Conservation (phyloP, 768 basidiomycete genomes). For the Chiua virens region DNA sequence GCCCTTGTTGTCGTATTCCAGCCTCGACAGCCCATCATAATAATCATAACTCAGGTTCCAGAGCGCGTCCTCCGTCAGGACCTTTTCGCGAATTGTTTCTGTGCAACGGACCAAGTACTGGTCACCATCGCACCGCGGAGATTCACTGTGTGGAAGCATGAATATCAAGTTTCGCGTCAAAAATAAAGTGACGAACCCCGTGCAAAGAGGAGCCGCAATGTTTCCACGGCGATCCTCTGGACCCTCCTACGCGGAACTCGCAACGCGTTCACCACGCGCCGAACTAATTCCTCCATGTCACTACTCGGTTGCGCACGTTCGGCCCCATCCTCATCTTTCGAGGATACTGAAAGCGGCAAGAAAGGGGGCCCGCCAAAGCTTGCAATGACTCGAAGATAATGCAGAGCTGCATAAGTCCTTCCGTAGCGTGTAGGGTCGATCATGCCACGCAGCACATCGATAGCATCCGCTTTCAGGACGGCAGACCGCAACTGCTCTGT, state of each 20-base stretch:
- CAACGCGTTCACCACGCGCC: slow-evolving; percentile 15
- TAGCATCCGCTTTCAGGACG: slow-evolving; percentile 12
- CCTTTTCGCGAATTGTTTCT: slow-evolving; percentile 18
- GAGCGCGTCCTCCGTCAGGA: slow-evolving; percentile 12
- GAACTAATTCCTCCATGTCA: slow-evolving; percentile 10
- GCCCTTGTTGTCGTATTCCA: slow-evolving; percentile 13
- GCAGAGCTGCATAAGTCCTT: slow-evolving; percentile 16
- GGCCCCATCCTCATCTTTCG: too few relatives aligned
- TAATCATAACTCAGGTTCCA: slow-evolving; percentile 21
- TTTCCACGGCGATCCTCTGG: slow-evolving; percentile 16
- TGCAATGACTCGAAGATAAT: slow-evolving; percentile 23
- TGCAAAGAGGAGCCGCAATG: slow-evolving; percentile 12
- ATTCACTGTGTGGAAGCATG: slow-evolving; percentile 1
- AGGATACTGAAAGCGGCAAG: too few relatives aligned
- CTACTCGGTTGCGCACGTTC: neutral
- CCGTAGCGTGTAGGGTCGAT: slow-evolving; percentile 6
- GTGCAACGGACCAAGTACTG: neutral
- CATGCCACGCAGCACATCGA: slow-evolving; percentile 17
- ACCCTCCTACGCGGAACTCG: slow-evolving; percentile 14
- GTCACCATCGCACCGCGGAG: slow-evolving; percentile 10
- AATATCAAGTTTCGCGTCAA: neutral
- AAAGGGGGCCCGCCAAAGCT: neutral
- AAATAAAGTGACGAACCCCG: slow-evolving; percentile 3
- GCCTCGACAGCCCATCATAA: slow-evolving; percentile 12
- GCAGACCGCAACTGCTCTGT: slow-evolving; percentile 16